phyloP scores from a whole-genome alignment of 2,329 filamentous ascomycete species.

The Trichoderma afroharzianum region DNA sequence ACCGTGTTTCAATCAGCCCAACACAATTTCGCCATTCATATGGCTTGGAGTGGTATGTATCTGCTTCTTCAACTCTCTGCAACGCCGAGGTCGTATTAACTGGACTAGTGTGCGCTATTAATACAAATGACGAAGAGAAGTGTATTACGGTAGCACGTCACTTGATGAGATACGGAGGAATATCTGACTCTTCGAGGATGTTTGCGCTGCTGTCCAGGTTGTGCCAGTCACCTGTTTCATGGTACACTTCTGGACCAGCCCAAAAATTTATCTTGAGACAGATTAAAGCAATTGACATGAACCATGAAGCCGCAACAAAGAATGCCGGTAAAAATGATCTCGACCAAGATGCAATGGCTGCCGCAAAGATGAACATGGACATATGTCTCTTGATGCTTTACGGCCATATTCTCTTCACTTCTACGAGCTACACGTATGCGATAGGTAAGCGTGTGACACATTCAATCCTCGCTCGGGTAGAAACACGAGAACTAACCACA shows the following conservation, averaged over 20 bases:
- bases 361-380: constrained; percentile 52
- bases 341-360: neutral
- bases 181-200: constrained; percentile 79
- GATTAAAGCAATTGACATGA: constrained; percentile 81
- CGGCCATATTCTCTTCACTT: constrained; percentile 82
- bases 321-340: constrained; percentile 25
- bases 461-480: neutral
- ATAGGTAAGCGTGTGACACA: constrained; percentile 54
- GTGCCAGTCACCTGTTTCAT: constrained; percentile 66
- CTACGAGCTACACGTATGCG: constrained; percentile 77
- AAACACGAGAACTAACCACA: neutral
- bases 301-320: constrained; percentile 40
- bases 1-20: constrained; percentile 75
- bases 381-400: constrained; percentile 82
- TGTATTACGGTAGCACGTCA: constrained; percentile 71
- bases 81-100: constrained; percentile 14
- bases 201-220: constrained; percentile 76
- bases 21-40: constrained; percentile 68
- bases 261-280: constrained; percentile 91
- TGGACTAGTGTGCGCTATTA: constrained; percentile 70
- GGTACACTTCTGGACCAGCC: constrained; percentile 75
- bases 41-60: constrained; percentile 68
- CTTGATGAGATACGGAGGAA: constrained; percentile 79
- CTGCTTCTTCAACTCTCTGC: neutral
- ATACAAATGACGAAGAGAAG: constrained; percentile 73